Conservation (phyloP, 306 rosid species). For the Malus fusca region DNA sequence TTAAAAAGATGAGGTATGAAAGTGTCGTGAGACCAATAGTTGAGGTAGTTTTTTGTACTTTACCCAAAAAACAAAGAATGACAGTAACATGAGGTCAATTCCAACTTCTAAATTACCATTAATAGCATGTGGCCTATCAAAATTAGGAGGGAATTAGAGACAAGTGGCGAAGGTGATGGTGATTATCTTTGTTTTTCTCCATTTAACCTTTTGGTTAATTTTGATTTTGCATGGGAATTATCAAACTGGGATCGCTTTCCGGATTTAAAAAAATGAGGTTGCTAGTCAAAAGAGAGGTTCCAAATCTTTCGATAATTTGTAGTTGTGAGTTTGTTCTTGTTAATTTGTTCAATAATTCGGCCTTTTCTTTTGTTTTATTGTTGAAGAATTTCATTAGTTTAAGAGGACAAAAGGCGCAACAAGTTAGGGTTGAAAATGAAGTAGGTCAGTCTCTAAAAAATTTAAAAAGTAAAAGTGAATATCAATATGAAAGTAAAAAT, state of each 20-base stretch:
- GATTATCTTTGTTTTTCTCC: neutral
- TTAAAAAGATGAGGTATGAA: too few species aligned
- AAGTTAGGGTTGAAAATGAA: neutral
- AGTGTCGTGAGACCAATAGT: too few species aligned
- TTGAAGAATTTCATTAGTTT: neutral
- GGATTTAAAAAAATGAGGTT: neutral
- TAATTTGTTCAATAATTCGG: neutral
- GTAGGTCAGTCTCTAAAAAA: too few species aligned
- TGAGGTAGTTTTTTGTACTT: too few species aligned
- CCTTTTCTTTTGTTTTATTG: neutral
- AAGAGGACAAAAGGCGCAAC: neutral
- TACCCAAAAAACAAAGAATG: neutral
- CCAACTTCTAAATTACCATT: neutral
- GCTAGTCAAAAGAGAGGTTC: neutral
- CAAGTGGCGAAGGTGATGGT: neutral
- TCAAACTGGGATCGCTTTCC: neutral
- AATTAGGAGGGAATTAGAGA: neutral
- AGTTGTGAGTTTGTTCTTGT: neutral
- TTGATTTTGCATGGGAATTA: neutral
- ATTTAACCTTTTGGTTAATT: neutral
- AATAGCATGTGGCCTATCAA: neutral
- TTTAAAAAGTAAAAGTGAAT: too few species aligned
- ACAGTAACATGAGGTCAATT: neutral
- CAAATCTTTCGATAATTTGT: neutral
- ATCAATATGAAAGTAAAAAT: too few species aligned